phyloP scores from a whole-genome alignment of 495 filamentous ascomycete genomes.

The Penicillium longicatenatum region DNA sequence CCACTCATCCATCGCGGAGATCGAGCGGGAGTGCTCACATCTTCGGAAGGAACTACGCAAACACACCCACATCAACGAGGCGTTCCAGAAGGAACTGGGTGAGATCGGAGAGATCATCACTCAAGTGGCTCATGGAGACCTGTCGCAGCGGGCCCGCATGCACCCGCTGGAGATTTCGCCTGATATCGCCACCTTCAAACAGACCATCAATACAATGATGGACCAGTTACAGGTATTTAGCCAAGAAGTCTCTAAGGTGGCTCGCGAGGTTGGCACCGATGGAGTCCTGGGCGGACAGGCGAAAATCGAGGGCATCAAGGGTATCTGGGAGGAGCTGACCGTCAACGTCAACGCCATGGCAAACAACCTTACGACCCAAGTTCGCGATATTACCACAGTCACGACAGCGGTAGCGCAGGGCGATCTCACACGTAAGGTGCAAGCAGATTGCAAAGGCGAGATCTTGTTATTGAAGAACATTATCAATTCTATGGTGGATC shows the following conservation, averaged over 20 bases:
- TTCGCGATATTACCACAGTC: constrained; percentile 89
- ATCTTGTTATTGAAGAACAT: constrained; percentile 86
- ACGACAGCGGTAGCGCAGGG: constrained; percentile 89
- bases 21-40: constrained; percentile 53
- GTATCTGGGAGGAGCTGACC: constrained; percentile 92
- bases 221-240: constrained; percentile 93
- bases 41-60: constrained; percentile 85
- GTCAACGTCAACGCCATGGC: constrained; percentile 93
- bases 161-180: constrained; percentile 91
- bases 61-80: constrained; percentile 89
- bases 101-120: constrained; percentile 94
- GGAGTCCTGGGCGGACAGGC: constrained; percentile 88
- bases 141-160: constrained; percentile 89
- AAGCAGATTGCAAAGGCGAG: constrained; percentile 87
- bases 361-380: constrained; percentile 87
- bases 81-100: constrained; percentile 87
- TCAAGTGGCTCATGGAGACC: constrained; percentile 83
- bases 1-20: constrained; percentile 25
- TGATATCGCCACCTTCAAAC: constrained; percentile 91
- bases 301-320: constrained; percentile 82
- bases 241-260: constrained; percentile 86
- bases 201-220: constrained; percentile 91
- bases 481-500: constrained; percentile 95
- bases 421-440: constrained; percentile 87
- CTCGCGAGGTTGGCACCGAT: constrained; percentile 89